Conservation (phyloP, 2,329 filamentous ascomycete species). For the Pseudogymnoascus destructans region DNA sequence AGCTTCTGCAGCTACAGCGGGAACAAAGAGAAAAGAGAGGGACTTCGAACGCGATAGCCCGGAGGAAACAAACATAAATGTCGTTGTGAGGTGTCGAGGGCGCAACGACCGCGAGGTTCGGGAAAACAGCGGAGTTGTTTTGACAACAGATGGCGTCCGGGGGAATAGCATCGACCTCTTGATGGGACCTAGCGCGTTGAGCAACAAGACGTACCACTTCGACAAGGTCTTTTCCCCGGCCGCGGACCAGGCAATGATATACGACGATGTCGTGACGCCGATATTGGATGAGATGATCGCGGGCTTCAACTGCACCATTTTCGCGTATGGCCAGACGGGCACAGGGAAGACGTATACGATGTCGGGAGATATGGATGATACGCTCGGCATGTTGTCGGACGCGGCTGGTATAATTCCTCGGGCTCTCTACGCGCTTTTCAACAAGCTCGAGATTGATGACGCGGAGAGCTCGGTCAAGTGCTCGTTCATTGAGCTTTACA, state of each 20-base stretch:
- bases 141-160: conserved; percentile 77
- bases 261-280: conserved; percentile 87
- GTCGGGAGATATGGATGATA: conserved; percentile 93
- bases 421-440: conserved; percentile 75
- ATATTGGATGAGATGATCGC: conserved; percentile 91
- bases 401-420: conserved; percentile 91
- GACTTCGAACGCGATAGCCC: conserved; percentile 60
- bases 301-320: conserved; percentile 97
- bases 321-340: conserved; percentile 94
- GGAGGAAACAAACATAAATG: conserved; percentile 93
- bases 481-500: conserved; percentile 97
- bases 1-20: conserved; percentile 40
- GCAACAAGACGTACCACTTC: conserved; percentile 93
- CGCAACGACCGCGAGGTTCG: conserved; percentile 84
- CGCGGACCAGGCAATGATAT: conserved; percentile 85
- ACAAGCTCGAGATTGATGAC: conserved; percentile 65
- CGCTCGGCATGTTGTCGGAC: conserved; percentile 72
- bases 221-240: conserved; percentile 95
- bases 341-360: conserved; percentile 99
- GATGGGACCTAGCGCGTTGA: conserved; percentile 84
- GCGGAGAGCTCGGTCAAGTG: conserved; percentile 86
- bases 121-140: conserved; percentile 89
- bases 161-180: conserved; percentile 73
- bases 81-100: conserved; percentile 87
- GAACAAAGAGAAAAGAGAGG: conserved; percentile 73